Percentiles rank a stretch among this genome's conserved stretches.
Conservation (phyloP, 352 stramenopile species). For the Phytopythium oedochilum region DNA sequence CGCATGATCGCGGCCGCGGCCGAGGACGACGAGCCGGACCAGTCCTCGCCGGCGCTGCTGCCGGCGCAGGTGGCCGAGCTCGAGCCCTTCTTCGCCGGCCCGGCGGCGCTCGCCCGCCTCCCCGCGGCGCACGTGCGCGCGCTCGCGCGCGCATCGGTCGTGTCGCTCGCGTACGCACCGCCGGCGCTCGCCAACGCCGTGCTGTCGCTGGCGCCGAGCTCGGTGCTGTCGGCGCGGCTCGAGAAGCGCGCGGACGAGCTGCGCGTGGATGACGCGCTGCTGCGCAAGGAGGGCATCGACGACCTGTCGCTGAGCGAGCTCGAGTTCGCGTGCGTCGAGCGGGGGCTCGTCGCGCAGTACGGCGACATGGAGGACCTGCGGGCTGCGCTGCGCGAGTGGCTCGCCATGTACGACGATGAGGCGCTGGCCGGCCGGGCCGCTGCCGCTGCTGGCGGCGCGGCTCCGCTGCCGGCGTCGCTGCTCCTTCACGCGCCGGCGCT, state of each 20-base stretch:
- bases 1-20: conserved; percentile 33
- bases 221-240: conserved; percentile 39
- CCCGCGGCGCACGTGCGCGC: conserved; percentile 43
- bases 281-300: conserved; percentile 65
- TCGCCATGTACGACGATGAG: conserved; percentile 71
- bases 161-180: conserved; percentile 3
- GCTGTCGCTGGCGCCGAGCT: conserved; percentile 48
- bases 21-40: neutral
- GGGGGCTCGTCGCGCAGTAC: conserved; percentile 66
- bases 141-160: conserved; percentile 40
- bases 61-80: conserved; percentile 59
- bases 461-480: conserved; percentile 43
- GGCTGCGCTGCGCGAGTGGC: conserved; percentile 53
- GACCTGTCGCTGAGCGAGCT: conserved; percentile 72
- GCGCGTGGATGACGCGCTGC: conserved; percentile 64
- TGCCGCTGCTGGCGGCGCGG: neutral
- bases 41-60: conserved; percentile 20
- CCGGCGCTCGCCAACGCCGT: conserved; percentile 33
- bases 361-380: conserved; percentile 56
- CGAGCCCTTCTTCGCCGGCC: conserved; percentile 60
- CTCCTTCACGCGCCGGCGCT: conserved; percentile 73
- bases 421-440: conserved; percentile 16
- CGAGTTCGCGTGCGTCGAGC: conserved; percentile 82
- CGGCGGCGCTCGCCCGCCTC: conserved; percentile 37
- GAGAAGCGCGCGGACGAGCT: conserved; percentile 56